phyloP scores from a whole-genome alignment of 164 flowering plant genomes.

The Nelumbo lutea region DNA sequence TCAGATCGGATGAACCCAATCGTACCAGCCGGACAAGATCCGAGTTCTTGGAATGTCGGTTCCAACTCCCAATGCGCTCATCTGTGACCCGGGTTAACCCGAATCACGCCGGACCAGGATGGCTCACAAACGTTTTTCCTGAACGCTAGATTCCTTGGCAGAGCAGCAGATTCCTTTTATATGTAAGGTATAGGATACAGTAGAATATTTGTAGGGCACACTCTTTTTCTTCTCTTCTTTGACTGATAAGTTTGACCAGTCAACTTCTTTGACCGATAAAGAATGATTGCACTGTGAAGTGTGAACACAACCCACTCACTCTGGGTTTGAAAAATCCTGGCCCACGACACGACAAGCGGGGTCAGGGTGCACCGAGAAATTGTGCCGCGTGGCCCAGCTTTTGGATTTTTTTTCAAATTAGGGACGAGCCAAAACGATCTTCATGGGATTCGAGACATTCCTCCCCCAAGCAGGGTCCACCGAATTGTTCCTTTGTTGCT shows the following conservation, averaged over 20 bases:
- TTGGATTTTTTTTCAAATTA: background rate
- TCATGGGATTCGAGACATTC: too few relatives aligned
- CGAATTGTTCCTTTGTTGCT: too few relatives aligned
- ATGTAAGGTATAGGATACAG: background rate
- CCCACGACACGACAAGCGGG: background rate
- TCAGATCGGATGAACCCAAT: too few relatives aligned
- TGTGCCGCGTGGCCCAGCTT: background rate
- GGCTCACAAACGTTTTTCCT: too few relatives aligned
- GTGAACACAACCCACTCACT: background rate
- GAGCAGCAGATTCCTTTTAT: background rate
- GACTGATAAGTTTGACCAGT: background rate
- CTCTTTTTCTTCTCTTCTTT: background rate
- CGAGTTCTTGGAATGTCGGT: too few relatives aligned
- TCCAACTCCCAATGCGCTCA: too few relatives aligned
- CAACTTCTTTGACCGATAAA: background rate
- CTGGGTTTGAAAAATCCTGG: background rate
- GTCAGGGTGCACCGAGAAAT: background rate
- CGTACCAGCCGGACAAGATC: too few relatives aligned
- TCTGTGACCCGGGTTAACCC: too few relatives aligned
- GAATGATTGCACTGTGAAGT: background rate
- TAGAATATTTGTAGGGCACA: background rate
- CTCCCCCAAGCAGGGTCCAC: too few relatives aligned
- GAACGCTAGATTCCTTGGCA: background rate
- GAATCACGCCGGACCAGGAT: too few relatives aligned
- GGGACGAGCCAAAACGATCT: background rate